Conservation (phyloP, 345 rosid genomes). For the Syzygium jambos region DNA sequence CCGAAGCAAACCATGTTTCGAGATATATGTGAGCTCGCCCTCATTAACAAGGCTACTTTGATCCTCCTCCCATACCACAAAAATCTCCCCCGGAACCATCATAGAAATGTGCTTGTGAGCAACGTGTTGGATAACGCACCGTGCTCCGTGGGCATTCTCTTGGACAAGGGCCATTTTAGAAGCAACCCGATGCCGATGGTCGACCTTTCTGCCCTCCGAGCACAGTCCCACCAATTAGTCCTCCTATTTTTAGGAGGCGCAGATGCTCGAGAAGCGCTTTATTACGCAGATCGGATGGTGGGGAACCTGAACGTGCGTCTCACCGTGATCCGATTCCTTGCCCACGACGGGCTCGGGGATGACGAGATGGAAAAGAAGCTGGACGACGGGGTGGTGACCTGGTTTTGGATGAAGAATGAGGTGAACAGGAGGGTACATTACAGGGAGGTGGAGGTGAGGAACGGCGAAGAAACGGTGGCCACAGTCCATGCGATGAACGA, state of each 20-base stretch:
- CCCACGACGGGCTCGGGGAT: slow-evolving; percentile 40
- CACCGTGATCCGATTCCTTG: slow-evolving; percentile 45
- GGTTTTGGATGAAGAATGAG: slow-evolving; percentile 75
- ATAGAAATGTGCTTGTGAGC: slow-evolving; percentile 16
- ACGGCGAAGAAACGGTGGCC: slow-evolving; percentile 57
- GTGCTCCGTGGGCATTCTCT: slow-evolving; percentile 62
- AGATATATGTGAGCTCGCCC: slow-evolving; percentile 61
- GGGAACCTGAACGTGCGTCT: slow-evolving; percentile 32
- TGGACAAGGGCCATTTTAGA: slow-evolving; percentile 31
- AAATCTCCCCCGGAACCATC: slow-evolving; percentile 6
- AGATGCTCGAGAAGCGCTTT: slow-evolving; percentile 64
- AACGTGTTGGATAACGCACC: slow-evolving; percentile 55
- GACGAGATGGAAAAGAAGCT: slow-evolving; percentile 62
- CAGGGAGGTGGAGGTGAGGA: slow-evolving; percentile 51
- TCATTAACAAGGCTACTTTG: slow-evolving; percentile 32
- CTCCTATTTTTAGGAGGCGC: slow-evolving; percentile 74
- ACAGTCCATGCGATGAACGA: slow-evolving; percentile 50
- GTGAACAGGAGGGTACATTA: slow-evolving; percentile 40
- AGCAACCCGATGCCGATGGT: slow-evolving; percentile 6
- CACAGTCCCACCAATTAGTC: slow-evolving; percentile 10
- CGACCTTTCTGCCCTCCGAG: background rate
- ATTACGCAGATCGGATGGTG: slow-evolving; percentile 45
- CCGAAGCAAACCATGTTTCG: slow-evolving; percentile 61
- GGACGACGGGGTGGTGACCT: slow-evolving; percentile 64
- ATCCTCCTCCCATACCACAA: slow-evolving; percentile 49